phyloP scores from a whole-genome alignment of 164 flowering plant genomes.

The Sextonia rubra region DNA sequence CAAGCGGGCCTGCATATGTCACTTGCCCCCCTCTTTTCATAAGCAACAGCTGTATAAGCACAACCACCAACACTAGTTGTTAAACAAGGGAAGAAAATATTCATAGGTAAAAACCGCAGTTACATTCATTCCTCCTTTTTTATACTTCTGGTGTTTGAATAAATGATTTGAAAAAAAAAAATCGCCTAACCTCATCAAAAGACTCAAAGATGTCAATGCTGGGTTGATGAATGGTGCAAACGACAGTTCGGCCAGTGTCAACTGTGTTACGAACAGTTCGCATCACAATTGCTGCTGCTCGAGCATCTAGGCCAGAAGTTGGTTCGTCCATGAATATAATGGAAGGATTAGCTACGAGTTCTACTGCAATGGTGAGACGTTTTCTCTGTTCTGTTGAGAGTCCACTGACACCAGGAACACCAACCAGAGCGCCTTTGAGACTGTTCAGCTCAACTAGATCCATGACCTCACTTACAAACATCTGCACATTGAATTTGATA shows the following conservation, averaged over 20 bases:
- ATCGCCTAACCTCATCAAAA: conserved; percentile 70
- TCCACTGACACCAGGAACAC: conserved; percentile 85
- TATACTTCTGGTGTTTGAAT: not conserved
- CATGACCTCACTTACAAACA: conserved; percentile 88
- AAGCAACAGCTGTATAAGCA: conserved; percentile 47
- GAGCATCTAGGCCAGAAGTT: conserved; percentile 95
- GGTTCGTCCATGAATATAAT: conserved; percentile 99
- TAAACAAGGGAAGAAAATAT: too few species aligned
- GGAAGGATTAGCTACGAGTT: conserved; percentile 97
- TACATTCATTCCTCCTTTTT: not conserved
- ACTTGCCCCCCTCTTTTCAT: conserved; percentile 98
- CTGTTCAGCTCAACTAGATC: conserved; percentile 77
- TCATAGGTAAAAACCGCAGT: not conserved
- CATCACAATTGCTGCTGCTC: conserved; percentile 99
- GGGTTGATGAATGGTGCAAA: conserved; percentile 97
- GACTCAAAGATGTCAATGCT: conserved; percentile 97
- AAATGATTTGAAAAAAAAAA: not conserved
- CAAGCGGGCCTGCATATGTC: conserved; percentile 83
- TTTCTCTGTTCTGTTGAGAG: conserved; percentile 95
- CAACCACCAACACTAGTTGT: not conserved
- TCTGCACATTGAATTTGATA: conserved; percentile 30
- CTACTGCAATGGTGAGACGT: conserved; percentile 90
- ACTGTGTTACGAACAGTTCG: conserved; percentile 94
- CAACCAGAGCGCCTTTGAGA: conserved; percentile 80
- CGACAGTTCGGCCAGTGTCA: conserved; percentile 94